A percentile compares a stretch with the other conserved stretches of the same genome.
Evolutionary conservation across 805 yeast species (phyloP).

Genomic region (Yarrowia hollandica): DNA sequence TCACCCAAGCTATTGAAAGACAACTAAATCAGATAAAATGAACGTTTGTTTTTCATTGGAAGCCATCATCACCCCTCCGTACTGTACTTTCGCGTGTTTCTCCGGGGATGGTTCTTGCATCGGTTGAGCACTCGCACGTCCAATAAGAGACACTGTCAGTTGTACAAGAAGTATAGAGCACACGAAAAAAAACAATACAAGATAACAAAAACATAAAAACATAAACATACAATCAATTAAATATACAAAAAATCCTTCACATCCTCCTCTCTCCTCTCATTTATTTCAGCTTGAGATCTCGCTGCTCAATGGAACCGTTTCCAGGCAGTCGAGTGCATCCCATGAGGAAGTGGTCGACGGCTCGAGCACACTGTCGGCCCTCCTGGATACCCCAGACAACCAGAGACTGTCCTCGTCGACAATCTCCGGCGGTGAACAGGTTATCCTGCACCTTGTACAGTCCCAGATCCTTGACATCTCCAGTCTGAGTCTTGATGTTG

Average conservation of each 20-base stretch:
- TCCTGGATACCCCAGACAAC: conserved; percentile 99
- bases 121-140: no score
- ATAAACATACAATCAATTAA: conserved; percentile 1
- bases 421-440: conserved; percentile 94
- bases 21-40: no score
- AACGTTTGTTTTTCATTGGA: no score
- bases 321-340: conserved; percentile 86
- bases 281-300: conserved; percentile 50
- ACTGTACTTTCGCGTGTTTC: no score
- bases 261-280: neutral
- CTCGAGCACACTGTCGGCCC: conserved; percentile 97
- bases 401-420: conserved; percentile 97
- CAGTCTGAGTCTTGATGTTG: conserved; percentile 61
- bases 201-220: neutral
- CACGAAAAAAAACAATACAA: neutral
- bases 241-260: conserved; percentile 7
- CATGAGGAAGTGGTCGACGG: conserved; percentile 78
- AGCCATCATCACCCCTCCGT: no score
- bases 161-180: no score
- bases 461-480: conserved; percentile 50
- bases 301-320: conserved; percentile 85
- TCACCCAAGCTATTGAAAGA: no score
- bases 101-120: no score
- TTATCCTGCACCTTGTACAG: conserved; percentile 73
- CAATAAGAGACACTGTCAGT: no score